These are phyloP conservation scores for Bruguiera sexangula DNA, from an alignment of 345 rosid species.

Conservation along the genomic window DNA sequence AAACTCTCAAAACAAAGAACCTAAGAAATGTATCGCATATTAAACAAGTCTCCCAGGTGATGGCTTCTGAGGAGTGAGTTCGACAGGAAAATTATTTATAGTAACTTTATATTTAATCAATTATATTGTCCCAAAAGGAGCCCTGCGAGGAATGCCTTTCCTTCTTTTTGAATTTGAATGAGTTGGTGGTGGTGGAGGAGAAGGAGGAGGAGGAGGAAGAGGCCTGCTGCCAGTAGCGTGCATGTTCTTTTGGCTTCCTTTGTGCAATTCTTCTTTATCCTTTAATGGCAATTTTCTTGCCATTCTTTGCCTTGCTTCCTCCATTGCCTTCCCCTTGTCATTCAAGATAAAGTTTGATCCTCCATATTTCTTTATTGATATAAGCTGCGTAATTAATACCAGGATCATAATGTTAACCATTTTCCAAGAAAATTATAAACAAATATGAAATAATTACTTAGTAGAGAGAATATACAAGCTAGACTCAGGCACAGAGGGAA, in stretches of 20 bases:
- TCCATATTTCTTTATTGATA: slow-evolving; percentile 25
- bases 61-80: slow-evolving; percentile 22
- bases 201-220: too few species aligned
- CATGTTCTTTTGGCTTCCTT: slow-evolving; percentile 30
- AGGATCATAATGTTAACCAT: background rate
- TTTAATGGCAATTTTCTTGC: slow-evolving; percentile 27
- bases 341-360: slow-evolving; percentile 25
- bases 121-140: slow-evolving; percentile 9
- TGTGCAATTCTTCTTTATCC: slow-evolving; percentile 36
- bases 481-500: too few species aligned
- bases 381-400: slow-evolving; percentile 19
- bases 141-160: slow-evolving; percentile 16
- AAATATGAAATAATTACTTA: too few species aligned
- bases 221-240: background rate
- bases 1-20: background rate
- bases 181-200: slow-evolving; percentile 5
- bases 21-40: background rate
- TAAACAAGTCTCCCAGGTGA: slow-evolving; percentile 9
- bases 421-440: background rate
- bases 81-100: slow-evolving; percentile 8
- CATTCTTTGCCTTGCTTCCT: slow-evolving; percentile 22
- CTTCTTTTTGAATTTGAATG: slow-evolving; percentile 27
- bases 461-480: too few species aligned
- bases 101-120: background rate
- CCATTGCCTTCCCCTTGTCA: slow-evolving; percentile 18